Conservation (phyloP, 805 yeast species). For the Blastobotrys attinorum region DNA sequence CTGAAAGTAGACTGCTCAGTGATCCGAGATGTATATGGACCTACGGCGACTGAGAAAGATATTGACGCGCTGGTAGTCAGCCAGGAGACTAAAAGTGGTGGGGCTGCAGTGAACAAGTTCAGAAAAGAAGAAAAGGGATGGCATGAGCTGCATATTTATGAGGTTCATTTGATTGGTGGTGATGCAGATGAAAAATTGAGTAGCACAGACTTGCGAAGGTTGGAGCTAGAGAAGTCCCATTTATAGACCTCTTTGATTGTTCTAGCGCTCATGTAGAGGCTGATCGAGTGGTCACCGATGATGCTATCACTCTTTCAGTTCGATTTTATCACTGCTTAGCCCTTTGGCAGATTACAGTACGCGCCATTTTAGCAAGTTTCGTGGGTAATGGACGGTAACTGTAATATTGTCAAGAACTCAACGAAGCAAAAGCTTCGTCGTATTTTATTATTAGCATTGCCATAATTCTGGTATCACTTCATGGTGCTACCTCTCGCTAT, state of each 20-base stretch:
- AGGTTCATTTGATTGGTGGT: constrained; percentile 62
- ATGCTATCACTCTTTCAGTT: too few relatives aligned
- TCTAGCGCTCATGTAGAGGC: background rate
- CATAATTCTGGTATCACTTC: too few relatives aligned
- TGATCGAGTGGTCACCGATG: too few relatives aligned
- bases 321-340: too few relatives aligned
- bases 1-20: constrained; percentile 46
- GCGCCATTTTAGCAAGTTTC: too few relatives aligned
- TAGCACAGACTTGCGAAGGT: constrained; percentile 67
- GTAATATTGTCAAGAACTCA: too few relatives aligned
- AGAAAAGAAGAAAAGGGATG: constrained; percentile 54
- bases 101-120: constrained; percentile 55
- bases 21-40: constrained; percentile 86
- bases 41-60: constrained; percentile 67
- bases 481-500: too few relatives aligned
- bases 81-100: constrained; percentile 73
- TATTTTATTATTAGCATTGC: too few relatives aligned
- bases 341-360: too few relatives aligned
- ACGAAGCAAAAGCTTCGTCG: too few relatives aligned
- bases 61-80: constrained; percentile 80
- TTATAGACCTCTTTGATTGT: background rate
- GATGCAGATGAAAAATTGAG: constrained; percentile 57
- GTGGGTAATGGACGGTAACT: too few relatives aligned
- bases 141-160: constrained; percentile 41
- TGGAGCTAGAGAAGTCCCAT: constrained; percentile 21